Evolutionary conservation across 202 grass and related monocot species (phyloP), one percentile per base, ranked within the genome.

Genomic region (Schoenoplectus tabernaemontani): DNA sequence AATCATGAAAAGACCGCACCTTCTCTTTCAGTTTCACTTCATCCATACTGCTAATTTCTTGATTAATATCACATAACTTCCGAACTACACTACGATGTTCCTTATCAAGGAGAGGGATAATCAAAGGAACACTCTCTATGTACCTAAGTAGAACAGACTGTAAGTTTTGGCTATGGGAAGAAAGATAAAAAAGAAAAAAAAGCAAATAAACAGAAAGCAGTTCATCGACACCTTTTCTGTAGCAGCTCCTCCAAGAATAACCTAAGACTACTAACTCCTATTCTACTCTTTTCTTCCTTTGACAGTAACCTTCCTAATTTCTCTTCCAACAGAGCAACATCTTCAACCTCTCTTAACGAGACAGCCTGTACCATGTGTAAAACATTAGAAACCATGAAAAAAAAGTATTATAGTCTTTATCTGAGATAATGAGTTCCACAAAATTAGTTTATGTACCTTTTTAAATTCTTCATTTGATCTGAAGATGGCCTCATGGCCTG

Each of bases 401-500:
- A 16, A 43, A 78, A 20, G 43, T n/a, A n/a, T n/a, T n/a, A n/a
- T 68, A 43, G 33, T 33, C n/a, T 68, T 22, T 42, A 43, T 68
- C n/a, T 0, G 4, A 68, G 32, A 39, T 2, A 59, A 41, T 54
- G 8, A 60, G 26, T 78, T 59, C 76, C 34, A 9, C 26, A 28
- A 4, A 74, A 74, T 2, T 51, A 74, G 24, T 13, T 34, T 64
- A 9, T 17, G 4, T 86, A 93, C 93, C 87, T 91, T 93, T 78
- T 93, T 97, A 77, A 93, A 97, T 64, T 97, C 91, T 86, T 91
- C 93, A 56, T 97, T 93, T 82, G 91, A 92, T 80, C 87, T 85
- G 56, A 90, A 97, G 56, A 91, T 84, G 65, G 93, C 87, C 82
- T 91, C 93, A 85, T 82, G 84, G 39, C 84, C 88, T 72, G 85